A percentile compares a stretch with the other conserved stretches of the same genome.
These are phyloP conservation scores for Terfezia boudieri DNA, from an alignment of 495 filamentous ascomycete genomes.

Conservation along the genomic window DNA sequence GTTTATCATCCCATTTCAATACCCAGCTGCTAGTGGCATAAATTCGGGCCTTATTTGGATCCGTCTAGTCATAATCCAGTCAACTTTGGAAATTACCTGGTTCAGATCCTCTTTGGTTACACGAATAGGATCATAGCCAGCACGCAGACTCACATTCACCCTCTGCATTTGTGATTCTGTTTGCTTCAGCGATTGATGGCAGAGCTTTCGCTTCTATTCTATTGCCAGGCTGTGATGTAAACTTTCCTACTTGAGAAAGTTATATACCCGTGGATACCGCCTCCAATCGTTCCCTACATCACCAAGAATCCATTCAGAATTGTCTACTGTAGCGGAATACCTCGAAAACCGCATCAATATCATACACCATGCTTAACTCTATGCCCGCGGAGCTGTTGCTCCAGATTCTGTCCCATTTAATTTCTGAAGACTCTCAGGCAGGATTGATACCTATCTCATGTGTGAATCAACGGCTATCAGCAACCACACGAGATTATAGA, in stretches of 20 bases:
- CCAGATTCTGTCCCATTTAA: slow-evolving; percentile 16
- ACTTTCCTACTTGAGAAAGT: no score
- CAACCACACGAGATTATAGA: slow-evolving; percentile 11
- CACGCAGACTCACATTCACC: not conserved
- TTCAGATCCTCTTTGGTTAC: not conserved
- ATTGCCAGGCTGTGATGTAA: no score
- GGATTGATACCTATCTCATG: slow-evolving; percentile 5
- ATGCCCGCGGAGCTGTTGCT: slow-evolving; percentile 19
- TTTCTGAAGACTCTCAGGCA: not conserved
- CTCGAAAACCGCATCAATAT: not conserved
- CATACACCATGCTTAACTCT: slow-evolving; percentile 12
- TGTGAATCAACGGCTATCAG: slow-evolving; percentile 11
- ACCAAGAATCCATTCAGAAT: no score
- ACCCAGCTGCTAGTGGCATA: not conserved
- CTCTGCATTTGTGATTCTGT: not conserved
- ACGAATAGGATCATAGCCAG: not conserved
- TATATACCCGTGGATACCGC: no score
- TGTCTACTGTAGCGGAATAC: not conserved
- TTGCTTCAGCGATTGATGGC: not conserved
- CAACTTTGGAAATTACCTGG: not conserved
- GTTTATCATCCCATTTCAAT: not conserved
- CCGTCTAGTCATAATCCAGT: not conserved
- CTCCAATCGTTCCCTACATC: no score
- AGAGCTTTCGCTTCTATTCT: not conserved
- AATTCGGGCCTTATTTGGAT: not conserved